Base-by-base conservation (phyloP, 805 yeast genomes). In the Jamesozyma rosinii region DNA sequence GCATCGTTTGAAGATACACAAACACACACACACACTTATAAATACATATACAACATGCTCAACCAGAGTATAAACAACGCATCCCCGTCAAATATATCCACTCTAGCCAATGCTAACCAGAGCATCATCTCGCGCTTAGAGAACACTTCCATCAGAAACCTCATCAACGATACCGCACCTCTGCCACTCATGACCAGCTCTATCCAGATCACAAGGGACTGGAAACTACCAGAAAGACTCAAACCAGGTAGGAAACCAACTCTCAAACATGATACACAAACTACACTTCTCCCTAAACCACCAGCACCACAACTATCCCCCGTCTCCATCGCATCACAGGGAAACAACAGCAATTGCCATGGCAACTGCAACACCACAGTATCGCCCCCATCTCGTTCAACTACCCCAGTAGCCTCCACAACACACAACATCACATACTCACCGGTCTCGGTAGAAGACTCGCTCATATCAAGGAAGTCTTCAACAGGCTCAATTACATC, bases 171-270 rank as follows among this genome's bases (percentile, higher is more conserved):
- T 10, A 27, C 30, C 30, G 30, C 30, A 27, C 30, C 30, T 9
- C 30, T 13, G 30, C 30, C 13, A 10, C 9, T 9, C 13, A 31
- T 14, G n/a, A 8, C n/a, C n/a, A 10, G n/a, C n/a, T 14, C 8
- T 9, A 31, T 31, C 15, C 43, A 34, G 3, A 17, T 35, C 13
- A 79, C 87, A 37, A 81, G 76, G 53, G 77, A 76, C 56, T 84
- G 89, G 87, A 85, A 79, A 15, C 65, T 83, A 17, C 94, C 90
- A 4, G 89, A 89, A 13, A 68, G 90, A 45, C 85, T 88, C 14
- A 82, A 82, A 49, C 83, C 84, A 0, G 84, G 84, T 6, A 64
- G 82, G 32, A 76, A 76, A 50, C 79, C 81, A 2, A 34, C 14
- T 11, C 11, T 10, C 9, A 31, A 31, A 14, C 6, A 14, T 10